Conservation (phyloP, 148 eudicot genomes). For the Camellia sinensis region DNA sequence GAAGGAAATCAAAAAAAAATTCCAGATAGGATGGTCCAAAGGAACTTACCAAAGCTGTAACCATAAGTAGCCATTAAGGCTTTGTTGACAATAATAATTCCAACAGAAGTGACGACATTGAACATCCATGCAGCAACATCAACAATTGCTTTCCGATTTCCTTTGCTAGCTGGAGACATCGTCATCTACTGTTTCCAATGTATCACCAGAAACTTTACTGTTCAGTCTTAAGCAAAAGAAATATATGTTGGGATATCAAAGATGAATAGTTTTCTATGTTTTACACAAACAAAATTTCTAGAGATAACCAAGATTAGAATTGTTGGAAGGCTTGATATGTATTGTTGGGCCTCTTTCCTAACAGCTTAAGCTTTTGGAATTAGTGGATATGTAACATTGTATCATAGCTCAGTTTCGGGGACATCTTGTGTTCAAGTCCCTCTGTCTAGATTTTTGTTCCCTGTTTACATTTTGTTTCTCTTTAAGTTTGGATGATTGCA, state of each 20-base stretch:
- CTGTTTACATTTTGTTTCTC: no score
- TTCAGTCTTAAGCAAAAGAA: background rate
- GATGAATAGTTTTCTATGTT: background rate
- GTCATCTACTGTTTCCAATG: conserved; percentile 17
- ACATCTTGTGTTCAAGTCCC: no score
- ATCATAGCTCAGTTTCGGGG: no score
- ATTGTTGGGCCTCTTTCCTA: background rate
- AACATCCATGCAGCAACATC: conserved; percentile 53
- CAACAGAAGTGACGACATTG: conserved; percentile 61
- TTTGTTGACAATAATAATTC: conserved; percentile 60
- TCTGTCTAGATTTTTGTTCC: no score
- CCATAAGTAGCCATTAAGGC: conserved; percentile 62
- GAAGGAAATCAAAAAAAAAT: background rate
- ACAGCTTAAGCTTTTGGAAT: background rate
- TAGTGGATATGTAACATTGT: background rate
- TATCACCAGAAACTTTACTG: background rate
- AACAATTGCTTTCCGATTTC: conserved; percentile 33
- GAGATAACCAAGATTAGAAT: background rate
- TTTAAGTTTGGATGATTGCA: no score
- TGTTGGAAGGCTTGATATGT: background rate
- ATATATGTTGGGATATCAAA: background rate
- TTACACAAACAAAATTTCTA: background rate
- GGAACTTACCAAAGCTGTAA: conserved; percentile 49
- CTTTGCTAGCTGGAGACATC: conserved; percentile 36
- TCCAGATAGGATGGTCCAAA: background rate